phyloP scores from a whole-genome alignment of 2,329 filamentous ascomycete genomes.

The Scytalidium lignicola region DNA sequence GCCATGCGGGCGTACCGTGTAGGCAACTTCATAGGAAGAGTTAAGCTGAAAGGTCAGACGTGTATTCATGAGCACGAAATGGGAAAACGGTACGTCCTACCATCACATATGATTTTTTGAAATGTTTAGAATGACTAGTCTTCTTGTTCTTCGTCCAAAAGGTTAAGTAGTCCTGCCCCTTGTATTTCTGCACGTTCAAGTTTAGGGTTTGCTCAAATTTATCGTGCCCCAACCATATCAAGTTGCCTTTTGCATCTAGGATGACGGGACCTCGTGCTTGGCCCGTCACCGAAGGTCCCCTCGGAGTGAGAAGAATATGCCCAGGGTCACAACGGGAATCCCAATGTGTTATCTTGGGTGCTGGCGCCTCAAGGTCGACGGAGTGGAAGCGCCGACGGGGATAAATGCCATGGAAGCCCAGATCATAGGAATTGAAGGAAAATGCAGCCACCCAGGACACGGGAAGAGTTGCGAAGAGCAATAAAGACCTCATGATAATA shows the following conservation, averaged over 20 bases:
- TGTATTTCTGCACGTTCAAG: constrained; percentile 2
- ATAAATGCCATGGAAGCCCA: constrained; percentile 11
- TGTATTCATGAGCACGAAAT: constrained; percentile 9
- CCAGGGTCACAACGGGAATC: constrained; percentile 10
- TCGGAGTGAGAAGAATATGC: constrained; percentile 10
- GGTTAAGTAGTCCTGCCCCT: constrained; percentile 2
- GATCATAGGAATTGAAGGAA: constrained; percentile 13
- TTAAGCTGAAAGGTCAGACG: constrained; percentile 14
- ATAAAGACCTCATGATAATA: constrained; percentile 1
- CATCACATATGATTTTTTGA: constrained; percentile 25
- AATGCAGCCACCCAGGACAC: constrained; percentile 6
- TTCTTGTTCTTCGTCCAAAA: constrained; percentile 3
- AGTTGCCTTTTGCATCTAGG: constrained; percentile 1
- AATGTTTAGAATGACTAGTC: background rate
- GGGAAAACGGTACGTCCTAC: background rate
- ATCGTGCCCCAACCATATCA: constrained; percentile 1
- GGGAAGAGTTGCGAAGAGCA: constrained; percentile 2
- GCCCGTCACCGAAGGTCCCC: constrained; percentile 8
- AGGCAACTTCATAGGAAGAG: constrained; percentile 27
- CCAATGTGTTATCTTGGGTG: constrained; percentile 10
- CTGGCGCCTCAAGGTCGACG: constrained; percentile 9
- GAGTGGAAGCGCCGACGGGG: constrained; percentile 13
- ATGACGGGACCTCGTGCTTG: constrained; percentile 5
- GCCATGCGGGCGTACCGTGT: constrained; percentile 30
- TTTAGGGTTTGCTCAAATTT: constrained; percentile 1